Conservation (phyloP, 495 filamentous ascomycete genomes). For the Parathielavia appendiculata region DNA sequence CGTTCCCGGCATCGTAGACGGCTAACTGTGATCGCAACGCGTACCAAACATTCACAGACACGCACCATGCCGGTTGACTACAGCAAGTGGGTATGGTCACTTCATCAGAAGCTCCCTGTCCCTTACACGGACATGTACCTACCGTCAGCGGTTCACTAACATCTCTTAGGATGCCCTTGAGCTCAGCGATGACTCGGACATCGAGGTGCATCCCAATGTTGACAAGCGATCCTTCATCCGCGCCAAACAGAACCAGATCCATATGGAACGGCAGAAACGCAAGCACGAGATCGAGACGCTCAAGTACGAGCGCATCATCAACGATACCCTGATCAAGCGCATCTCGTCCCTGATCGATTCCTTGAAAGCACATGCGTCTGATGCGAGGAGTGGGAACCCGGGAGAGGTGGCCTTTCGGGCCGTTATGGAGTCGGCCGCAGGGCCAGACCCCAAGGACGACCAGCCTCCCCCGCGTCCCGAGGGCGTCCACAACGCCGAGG, state of each 20-base stretch:
- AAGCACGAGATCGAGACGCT: constrained; percentile 83
- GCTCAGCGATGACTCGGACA: constrained; percentile 94
- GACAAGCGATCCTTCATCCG: constrained; percentile 98
- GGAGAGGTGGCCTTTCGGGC: constrained; percentile 82
- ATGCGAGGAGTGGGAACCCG: constrained; percentile 56
- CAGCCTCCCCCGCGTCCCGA: constrained; percentile 64
- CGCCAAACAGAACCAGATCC: constrained; percentile 95
- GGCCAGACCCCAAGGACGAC: constrained; percentile 62
- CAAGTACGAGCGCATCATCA: constrained; percentile 89
- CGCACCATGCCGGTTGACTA: constrained; percentile 82
- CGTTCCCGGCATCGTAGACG: neutral
- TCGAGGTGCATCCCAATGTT: constrained; percentile 98
- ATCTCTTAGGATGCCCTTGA: constrained; percentile 72
- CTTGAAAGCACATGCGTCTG: constrained; percentile 62
- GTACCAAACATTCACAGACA: neutral
- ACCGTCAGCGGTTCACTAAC: neutral
- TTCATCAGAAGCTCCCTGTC: neutral
- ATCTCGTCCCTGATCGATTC: constrained; percentile 71
- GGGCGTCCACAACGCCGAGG: constrained; percentile 70
- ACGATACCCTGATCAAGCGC: constrained; percentile 78
- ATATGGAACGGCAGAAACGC: constrained; percentile 76
- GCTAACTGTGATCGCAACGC: neutral
- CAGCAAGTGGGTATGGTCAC: constrained; percentile 73
- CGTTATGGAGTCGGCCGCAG: constrained; percentile 67
- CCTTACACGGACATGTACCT: neutral